Percentiles rank a stretch among this genome's conserved stretches.
phyloP scores from a whole-genome alignment of 768 basidiomycete genomes.

The Amanita polypyramis region DNA sequence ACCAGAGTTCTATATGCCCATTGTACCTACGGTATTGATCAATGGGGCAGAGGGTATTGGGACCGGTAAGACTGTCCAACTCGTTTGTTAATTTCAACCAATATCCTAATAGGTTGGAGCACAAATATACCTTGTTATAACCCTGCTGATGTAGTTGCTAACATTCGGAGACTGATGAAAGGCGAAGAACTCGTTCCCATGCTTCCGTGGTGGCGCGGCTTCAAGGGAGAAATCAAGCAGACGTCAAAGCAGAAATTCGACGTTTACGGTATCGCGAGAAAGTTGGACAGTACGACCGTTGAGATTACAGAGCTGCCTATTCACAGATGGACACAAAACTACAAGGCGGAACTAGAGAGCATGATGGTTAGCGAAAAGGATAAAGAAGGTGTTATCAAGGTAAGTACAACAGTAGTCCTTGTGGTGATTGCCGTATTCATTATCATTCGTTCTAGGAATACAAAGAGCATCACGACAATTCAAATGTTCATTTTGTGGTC shows the following conservation, averaged over 20 bases:
- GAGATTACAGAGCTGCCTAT: slow-evolving; percentile 95
- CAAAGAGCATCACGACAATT: slow-evolving; percentile 92
- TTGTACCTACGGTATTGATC: slow-evolving; percentile 79
- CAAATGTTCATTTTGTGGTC: slow-evolving; percentile 82
- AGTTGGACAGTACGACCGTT: slow-evolving; percentile 79
- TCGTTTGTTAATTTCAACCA: neutral
- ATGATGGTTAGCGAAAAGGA: slow-evolving; percentile 81
- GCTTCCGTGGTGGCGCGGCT: slow-evolving; percentile 97
- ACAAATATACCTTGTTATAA: slow-evolving; percentile 89
- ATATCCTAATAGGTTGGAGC: slow-evolving; percentile 73
- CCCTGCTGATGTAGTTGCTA: slow-evolving; percentile 80
- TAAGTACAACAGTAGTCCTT: slow-evolving; percentile 13
- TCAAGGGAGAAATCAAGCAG: slow-evolving; percentile 78
- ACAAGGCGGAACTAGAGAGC: slow-evolving; percentile 83
- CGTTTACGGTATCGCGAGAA: slow-evolving; percentile 60
- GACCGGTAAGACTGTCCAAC: slow-evolving; percentile 49
- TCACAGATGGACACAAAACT: slow-evolving; percentile 88
- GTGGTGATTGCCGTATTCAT: neutral
- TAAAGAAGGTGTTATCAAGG: slow-evolving; percentile 69
- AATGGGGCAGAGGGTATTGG: slow-evolving; percentile 98
- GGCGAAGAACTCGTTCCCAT: slow-evolving; percentile 78
- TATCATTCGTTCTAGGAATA: slow-evolving; percentile 58
- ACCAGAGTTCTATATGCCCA: slow-evolving; percentile 90
- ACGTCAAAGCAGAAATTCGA: slow-evolving; percentile 81
- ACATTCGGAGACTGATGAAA: slow-evolving; percentile 78